Evolutionary conservation across 441 rosid species (phyloP).

Genomic region (Adansonia gregorii): DNA sequence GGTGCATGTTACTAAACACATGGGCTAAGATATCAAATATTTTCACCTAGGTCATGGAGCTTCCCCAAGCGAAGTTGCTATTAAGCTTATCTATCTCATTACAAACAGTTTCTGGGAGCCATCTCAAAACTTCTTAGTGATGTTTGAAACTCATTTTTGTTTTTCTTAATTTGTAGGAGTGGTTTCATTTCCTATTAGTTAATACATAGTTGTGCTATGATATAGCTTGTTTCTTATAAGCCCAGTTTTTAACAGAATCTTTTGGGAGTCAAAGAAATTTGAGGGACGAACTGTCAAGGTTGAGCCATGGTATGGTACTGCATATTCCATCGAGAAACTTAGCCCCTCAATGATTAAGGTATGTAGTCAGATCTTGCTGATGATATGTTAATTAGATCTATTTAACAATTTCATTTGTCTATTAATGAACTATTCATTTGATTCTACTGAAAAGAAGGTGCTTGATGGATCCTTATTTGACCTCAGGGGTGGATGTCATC

Average conservation of each 20-base stretch:
- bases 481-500: conserved; percentile 76
- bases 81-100: background rate
- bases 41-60: background rate
- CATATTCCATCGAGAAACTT: conserved; percentile 69
- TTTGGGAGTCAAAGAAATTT: conserved; percentile 89
- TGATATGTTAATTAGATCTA: conserved; percentile 19
- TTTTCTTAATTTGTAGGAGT: background rate
- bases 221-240: conserved; percentile 29
- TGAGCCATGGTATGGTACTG: conserved; percentile 95
- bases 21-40: conserved; percentile 1
- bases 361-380: conserved; percentile 30
- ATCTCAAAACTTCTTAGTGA: background rate
- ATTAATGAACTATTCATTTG: background rate
- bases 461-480: conserved; percentile 5
- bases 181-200: background rate
- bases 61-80: background rate
- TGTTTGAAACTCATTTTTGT: background rate
- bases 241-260: conserved; percentile 52
- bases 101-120: background rate
- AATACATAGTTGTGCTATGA: conserved; percentile 3
- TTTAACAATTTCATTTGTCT: conserved; percentile 13
- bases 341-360: conserved; percentile 63
- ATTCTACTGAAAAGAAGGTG: background rate
- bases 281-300: conserved; percentile 70
- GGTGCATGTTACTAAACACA: background rate